Base-by-base conservation (phyloP, 2,329 filamentous ascomycete species). In the Catunica adiposa region DNA sequence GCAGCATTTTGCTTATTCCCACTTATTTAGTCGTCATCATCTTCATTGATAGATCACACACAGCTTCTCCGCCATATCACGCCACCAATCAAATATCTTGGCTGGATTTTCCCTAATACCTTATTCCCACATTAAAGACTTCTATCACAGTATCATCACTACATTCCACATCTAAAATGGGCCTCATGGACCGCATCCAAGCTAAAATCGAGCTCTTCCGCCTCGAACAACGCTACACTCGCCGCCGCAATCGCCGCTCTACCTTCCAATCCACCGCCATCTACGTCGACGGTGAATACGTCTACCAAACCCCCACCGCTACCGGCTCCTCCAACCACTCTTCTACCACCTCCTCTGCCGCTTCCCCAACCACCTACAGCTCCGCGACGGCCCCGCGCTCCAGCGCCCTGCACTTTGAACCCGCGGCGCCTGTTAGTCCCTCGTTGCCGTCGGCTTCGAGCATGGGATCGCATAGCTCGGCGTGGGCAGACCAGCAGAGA, bases 281-380 rank as follows among this genome's bases (percentile, higher is more conserved):
- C 67, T 97, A 97, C 69, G 85, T 96, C 61, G 87, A 97, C 67
- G 92, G 89, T 70, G 90, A 96, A 73, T 96, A 96, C 72, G 76
- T 95, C 68, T 94, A 89, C 75, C 76, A 81, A 65, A 79, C 75
- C 0, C 78, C 79, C 60, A 75, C 69, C 68, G 72, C 72, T 54
- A 80, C 77, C 1, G 77, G 77, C 56, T 79, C 76, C 17, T 79
- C 76, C 3, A 38, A 31, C 26, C 34, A 44, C 8, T 58, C 56
- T 26, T 51, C 46, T n/a, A 26, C 38, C 9, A 29, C 42, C 25
- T 47, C 34, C 23, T 44, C 37, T 14, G 22, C 34, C 20, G 20
- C 6, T 3, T 31, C 46, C 15, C 22, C 56, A 14, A 14, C 26
- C n/a, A 34, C 4, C 3, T 38, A 44, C 15, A 26, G 29, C 20